These are phyloP conservation scores for Streptanthus diversifolius DNA, from an alignment of 345 rosid genomes.

Conservation along the genomic window DNA sequence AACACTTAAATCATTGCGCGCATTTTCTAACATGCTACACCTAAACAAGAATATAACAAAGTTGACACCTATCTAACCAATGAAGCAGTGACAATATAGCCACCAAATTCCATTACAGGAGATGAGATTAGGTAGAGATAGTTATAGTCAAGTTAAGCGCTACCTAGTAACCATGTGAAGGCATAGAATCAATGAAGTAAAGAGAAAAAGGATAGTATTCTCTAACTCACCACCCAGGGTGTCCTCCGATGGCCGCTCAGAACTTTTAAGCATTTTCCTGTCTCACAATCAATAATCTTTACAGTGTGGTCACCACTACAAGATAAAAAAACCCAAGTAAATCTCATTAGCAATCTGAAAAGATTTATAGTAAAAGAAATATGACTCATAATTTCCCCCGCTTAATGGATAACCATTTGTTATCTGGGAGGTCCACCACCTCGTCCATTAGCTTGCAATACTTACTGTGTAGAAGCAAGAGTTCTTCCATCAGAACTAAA, in stretches of 20 bases:
- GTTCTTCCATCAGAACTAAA: conserved; percentile 89
- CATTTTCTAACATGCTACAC: conserved; percentile 7
- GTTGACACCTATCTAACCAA: conserved; percentile 6
- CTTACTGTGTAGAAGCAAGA: conserved; percentile 92
- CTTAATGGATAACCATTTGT: too few relatives aligned
- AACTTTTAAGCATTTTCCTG: conserved; percentile 89
- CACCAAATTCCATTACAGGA: not conserved
- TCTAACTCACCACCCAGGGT: conserved; percentile 94
- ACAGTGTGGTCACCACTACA: conserved; percentile 96
- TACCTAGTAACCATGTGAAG: conserved; percentile 7
- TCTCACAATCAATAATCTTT: conserved; percentile 84
- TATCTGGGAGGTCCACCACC: too few relatives aligned
- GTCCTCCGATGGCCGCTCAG: conserved; percentile 93
- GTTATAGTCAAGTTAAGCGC: not conserved
- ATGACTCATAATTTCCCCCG: too few relatives aligned
- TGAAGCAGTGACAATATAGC: conserved; percentile 6
- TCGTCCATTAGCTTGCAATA: too few relatives aligned
- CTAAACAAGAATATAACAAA: conserved; percentile 2
- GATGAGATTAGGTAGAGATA: not conserved
- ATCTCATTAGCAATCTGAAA: conserved; percentile 21
- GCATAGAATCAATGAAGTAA: conserved; percentile 11
- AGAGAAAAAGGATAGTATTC: not conserved
- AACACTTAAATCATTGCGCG: not conserved
- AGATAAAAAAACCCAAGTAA: not conserved
- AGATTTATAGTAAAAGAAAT: not conserved